Conservation (phyloP, 345 rosid genomes). For the Salix brachista region DNA sequence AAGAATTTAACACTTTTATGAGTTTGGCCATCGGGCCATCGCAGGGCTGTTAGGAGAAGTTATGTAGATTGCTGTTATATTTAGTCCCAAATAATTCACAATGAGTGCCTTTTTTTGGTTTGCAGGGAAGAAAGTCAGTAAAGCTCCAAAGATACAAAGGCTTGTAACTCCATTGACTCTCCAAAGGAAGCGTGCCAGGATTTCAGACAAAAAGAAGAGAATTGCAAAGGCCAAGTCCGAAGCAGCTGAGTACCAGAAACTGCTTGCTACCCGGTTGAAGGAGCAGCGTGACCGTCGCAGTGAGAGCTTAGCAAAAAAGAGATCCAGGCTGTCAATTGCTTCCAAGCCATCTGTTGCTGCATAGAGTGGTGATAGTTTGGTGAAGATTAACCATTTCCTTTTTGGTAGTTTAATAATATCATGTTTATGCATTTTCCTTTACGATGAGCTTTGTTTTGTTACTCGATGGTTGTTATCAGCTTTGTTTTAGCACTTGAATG, state of each 20-base stretch:
- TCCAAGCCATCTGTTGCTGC: conserved; percentile 65
- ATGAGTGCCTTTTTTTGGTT: not conserved
- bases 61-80: no score
- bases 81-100: not conserved
- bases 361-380: conserved; percentile 20
- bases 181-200: conserved; percentile 78
- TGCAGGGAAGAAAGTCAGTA: conserved; percentile 76
- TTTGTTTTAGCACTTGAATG: no score
- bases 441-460: no score
- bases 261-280: conserved; percentile 77
- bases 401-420: not conserved
- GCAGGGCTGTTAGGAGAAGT: no score
- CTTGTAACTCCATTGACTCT: conserved; percentile 82
- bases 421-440: no score
- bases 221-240: conserved; percentile 83
- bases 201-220: conserved; percentile 81
- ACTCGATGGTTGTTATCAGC: no score
- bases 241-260: conserved; percentile 87
- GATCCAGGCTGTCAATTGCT: conserved; percentile 76
- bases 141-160: conserved; percentile 91
- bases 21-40: no score
- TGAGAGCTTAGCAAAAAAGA: conserved; percentile 86
- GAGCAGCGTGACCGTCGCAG: conserved; percentile 80
- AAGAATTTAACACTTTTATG: no score
- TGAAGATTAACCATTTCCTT: not conserved